phyloP scores from a whole-genome alignment of 2,329 filamentous ascomycete genomes.

The Aspergillus nomiae region DNA sequence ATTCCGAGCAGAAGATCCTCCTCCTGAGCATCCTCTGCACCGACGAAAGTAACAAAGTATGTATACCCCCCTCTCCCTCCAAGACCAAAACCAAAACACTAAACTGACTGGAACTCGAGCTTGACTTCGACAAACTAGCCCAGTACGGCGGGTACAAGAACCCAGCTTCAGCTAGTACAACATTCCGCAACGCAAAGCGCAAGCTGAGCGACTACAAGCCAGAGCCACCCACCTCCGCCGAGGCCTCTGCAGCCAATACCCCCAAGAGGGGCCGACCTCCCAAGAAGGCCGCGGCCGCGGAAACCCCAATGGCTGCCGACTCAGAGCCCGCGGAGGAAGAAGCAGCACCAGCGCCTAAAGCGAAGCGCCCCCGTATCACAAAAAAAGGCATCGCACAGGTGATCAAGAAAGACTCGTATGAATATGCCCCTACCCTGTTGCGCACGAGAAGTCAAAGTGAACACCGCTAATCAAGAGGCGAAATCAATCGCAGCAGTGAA shows the following conservation, averaged over 20 bases:
- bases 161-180: conserved; percentile 33
- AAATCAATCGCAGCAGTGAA: background rate
- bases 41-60: conserved; percentile 20
- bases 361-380: conserved; percentile 24
- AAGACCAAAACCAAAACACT: background rate
- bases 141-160: conserved; percentile 39
- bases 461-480: background rate
- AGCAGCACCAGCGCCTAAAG: conserved; percentile 14
- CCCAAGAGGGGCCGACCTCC: conserved; percentile 16
- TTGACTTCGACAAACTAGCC: conserved; percentile 44
- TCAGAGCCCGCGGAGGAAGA: conserved; percentile 10
- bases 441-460: background rate
- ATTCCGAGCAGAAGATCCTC: conserved; percentile 21
- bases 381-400: conserved; percentile 21
- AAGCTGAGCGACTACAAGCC: conserved; percentile 31
- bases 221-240: conserved; percentile 1
- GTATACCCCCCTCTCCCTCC: background rate
- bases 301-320: conserved; percentile 1
- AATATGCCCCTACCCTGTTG: conserved; percentile 2
- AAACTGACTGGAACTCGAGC: conserved; percentile 23
- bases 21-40: conserved; percentile 21
- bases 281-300: conserved; percentile 19
- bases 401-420: conserved; percentile 1
- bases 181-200: conserved; percentile 39
- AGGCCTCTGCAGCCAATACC: conserved; percentile 13